Conservation (phyloP, 1,139 yeast species). For the Diutina sp. region DNA sequence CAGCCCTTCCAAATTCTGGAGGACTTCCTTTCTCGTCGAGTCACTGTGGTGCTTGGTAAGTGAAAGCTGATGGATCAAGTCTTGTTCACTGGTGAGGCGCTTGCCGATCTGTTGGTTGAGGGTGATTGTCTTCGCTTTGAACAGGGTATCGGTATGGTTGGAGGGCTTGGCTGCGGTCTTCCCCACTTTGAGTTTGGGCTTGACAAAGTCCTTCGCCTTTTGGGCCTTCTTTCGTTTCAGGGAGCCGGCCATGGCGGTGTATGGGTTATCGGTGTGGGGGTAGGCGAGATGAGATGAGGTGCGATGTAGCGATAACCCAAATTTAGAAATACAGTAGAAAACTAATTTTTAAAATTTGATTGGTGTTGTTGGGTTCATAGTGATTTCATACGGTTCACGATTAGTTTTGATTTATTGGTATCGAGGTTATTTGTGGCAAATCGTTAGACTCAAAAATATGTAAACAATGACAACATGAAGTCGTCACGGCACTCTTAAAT, state of each 20-base stretch:
- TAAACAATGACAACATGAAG: no score
- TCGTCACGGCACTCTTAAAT: no score
- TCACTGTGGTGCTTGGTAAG: conserved; percentile 70
- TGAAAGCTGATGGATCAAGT: conserved; percentile 45
- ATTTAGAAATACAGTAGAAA: neutral
- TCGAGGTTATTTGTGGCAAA: no score
- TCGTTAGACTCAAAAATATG: no score
- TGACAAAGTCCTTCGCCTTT: conserved; percentile 63
- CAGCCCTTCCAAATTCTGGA: conserved; percentile 34
- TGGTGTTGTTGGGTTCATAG: no score
- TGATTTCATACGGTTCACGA: no score
- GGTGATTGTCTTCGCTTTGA: conserved; percentile 61
- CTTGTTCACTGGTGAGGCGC: conserved; percentile 20
- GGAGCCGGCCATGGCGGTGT: neutral
- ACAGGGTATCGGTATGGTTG: conserved; percentile 77
- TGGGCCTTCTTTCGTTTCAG: conserved; percentile 44
- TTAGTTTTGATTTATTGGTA: no score
- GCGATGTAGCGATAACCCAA: neutral
- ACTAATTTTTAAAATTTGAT: no score
- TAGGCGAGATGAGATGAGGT: neutral
- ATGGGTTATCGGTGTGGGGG: neutral
- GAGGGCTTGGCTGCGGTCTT: conserved; percentile 59
- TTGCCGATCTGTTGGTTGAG: conserved; percentile 35
- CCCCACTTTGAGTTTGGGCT: conserved; percentile 82
- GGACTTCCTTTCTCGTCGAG: conserved; percentile 62